phyloP scores from a whole-genome alignment of 768 basidiomycete species.

The Russula sp. region DNA sequence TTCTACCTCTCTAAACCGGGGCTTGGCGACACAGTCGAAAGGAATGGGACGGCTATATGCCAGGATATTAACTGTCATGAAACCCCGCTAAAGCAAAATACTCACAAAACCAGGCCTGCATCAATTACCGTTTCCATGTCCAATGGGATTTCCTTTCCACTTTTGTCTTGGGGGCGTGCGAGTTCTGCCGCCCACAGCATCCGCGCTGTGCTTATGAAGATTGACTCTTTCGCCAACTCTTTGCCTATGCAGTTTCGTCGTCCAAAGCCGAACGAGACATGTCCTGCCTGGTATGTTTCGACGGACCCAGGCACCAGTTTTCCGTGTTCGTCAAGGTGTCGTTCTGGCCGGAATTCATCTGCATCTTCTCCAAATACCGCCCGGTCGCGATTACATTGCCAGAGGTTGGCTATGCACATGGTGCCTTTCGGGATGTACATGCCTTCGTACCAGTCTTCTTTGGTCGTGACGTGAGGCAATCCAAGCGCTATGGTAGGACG shows the following conservation, averaged over 20 bases:
- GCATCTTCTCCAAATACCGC: constrained; percentile 25
- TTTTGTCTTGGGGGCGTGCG: constrained; percentile 10
- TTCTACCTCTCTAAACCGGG: constrained; percentile 24
- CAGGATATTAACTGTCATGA: no score
- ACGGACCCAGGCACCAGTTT: background rate
- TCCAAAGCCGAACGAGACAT: constrained; percentile 28
- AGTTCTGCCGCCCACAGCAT: constrained; percentile 29
- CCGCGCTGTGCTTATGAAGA: constrained; percentile 30
- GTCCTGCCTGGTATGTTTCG: constrained; percentile 15
- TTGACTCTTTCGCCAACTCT: constrained; percentile 22
- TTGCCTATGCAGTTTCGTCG: constrained; percentile 29
- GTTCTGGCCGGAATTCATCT: constrained; percentile 27
- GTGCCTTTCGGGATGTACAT: constrained; percentile 39
- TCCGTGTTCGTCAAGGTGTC: constrained; percentile 20
- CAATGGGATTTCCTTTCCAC: constrained; percentile 15
- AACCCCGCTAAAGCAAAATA: background rate
- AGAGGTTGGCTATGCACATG: constrained; percentile 35
- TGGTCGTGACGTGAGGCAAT: constrained; percentile 9
- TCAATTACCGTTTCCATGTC: constrained; percentile 9
- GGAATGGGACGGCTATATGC: constrained; percentile 21
- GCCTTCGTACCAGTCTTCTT: constrained; percentile 36
- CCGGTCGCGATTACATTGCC: constrained; percentile 15
- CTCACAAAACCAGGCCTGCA: constrained; percentile 17
- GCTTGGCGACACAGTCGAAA: constrained; percentile 28
- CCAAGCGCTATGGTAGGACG: background rate